phyloP scores from a whole-genome alignment of 805 yeast species.

The Lipomyces yamanashiensis region DNA sequence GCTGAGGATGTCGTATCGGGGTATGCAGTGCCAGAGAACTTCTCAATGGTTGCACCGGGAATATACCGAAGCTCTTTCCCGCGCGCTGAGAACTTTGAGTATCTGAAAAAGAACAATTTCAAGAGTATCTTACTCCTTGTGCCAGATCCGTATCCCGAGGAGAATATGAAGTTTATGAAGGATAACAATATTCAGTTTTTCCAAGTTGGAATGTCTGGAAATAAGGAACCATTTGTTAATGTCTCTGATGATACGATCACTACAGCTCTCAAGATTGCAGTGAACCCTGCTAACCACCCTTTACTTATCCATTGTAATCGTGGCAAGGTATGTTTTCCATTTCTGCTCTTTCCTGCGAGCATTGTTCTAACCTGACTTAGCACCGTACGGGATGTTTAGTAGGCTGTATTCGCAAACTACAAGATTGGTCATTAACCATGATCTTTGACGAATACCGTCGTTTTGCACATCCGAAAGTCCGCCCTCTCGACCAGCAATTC shows the following conservation, averaged over 20 bases:
- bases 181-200: slow-evolving; percentile 68
- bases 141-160: slow-evolving; percentile 88
- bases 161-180: slow-evolving; percentile 66
- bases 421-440: slow-evolving; percentile 90
- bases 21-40: slow-evolving; percentile 73
- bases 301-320: slow-evolving; percentile 91
- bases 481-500: slow-evolving; percentile 95
- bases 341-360: neutral
- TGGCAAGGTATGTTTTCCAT: slow-evolving; percentile 57
- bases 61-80: slow-evolving; percentile 93
- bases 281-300: slow-evolving; percentile 89
- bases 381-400: slow-evolving; percentile 96
- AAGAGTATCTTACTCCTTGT: slow-evolving; percentile 81
- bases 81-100: slow-evolving; percentile 76
- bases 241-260: slow-evolving; percentile 69
- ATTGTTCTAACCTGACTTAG: slow-evolving; percentile 12
- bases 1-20: neutral
- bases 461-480: slow-evolving; percentile 91
- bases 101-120: slow-evolving; percentile 63
- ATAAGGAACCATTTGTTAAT: slow-evolving; percentile 91
- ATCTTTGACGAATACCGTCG: slow-evolving; percentile 94
- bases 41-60: slow-evolving; percentile 75
- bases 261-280: slow-evolving; percentile 76
- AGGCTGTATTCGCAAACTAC: slow-evolving; percentile 87
- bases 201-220: slow-evolving; percentile 93